A percentile compares a stretch with the other conserved stretches of the same genome.
These are phyloP conservation scores for Dryas alaskensis DNA, from an alignment of 306 rosid species.

Conservation along the genomic window DNA sequence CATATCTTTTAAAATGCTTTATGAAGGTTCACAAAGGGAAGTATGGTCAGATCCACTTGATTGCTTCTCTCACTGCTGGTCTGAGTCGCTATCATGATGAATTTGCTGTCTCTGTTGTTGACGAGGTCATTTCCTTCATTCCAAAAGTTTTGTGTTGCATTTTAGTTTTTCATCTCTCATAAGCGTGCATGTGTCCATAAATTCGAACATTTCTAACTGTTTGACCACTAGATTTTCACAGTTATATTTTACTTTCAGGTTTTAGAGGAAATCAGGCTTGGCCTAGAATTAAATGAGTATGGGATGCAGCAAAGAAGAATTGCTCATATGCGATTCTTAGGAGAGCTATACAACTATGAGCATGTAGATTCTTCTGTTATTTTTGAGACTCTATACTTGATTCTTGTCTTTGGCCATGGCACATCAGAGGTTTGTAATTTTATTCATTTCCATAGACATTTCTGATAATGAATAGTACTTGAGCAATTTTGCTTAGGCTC, in stretches of 20 bases:
- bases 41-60: constrained; percentile 94
- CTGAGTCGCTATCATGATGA: constrained; percentile 98
- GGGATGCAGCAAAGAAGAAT: constrained; percentile 97
- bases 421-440: constrained; percentile 67
- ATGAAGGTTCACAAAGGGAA: constrained; percentile 96
- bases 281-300: constrained; percentile 87
- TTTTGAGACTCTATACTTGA: constrained; percentile 87
- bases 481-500: not conserved
- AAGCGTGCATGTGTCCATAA: not conserved
- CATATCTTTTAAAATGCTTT: constrained; percentile 90
- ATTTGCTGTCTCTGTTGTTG: constrained; percentile 93
- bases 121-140: constrained; percentile 60
- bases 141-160: constrained; percentile 14
- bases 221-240: constrained; percentile 5
- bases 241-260: constrained; percentile 52
- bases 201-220: not conserved
- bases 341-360: constrained; percentile 96
- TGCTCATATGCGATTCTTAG: constrained; percentile 93
- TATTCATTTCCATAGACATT: not conserved
- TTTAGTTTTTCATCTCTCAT: constrained; percentile 6
- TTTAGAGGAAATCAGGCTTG: constrained; percentile 96
- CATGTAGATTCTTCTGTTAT: constrained; percentile 96
- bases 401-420: constrained; percentile 79
- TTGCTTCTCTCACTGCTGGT: constrained; percentile 97
- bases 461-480: not conserved